A percentile compares a stretch with the other conserved stretches of the same genome.
Conservation (phyloP, 1,139 yeast genomes). For the Debaryomyces sp. region DNA sequence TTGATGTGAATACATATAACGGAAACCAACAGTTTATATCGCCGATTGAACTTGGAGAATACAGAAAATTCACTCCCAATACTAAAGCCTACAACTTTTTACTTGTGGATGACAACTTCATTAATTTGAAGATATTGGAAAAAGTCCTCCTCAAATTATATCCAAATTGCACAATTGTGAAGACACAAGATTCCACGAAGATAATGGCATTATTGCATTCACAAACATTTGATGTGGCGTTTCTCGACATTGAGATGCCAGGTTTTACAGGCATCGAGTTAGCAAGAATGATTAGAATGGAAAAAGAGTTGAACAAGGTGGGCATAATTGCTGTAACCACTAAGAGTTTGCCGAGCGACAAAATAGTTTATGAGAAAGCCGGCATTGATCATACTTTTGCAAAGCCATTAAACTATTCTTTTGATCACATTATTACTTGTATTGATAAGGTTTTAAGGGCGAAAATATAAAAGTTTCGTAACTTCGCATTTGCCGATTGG, state of each 20-base stretch:
- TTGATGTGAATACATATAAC: neutral
- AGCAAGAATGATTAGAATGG: slow-evolving; percentile 30
- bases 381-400: slow-evolving; percentile 48
- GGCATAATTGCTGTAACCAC: slow-evolving; percentile 51
- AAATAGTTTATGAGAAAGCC: slow-evolving; percentile 29
- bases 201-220: slow-evolving; percentile 25
- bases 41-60: slow-evolving; percentile 8
- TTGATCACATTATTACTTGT: slow-evolving; percentile 1
- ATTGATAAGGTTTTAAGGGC: neutral
- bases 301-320: slow-evolving; percentile 20
- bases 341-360: slow-evolving; percentile 28
- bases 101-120: slow-evolving; percentile 47
- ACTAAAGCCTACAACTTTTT: slow-evolving; percentile 30
- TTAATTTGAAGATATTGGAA: slow-evolving; percentile 42
- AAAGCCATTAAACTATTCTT: slow-evolving; percentile 39
- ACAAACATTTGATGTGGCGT: slow-evolving; percentile 35
- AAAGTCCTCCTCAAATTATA: slow-evolving; percentile 36
- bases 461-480: neutral
- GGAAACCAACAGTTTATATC: slow-evolving; percentile 6
- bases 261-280: slow-evolving; percentile 43
- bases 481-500: neutral
- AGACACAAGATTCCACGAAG: slow-evolving; percentile 34
- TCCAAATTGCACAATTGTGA: slow-evolving; percentile 35
- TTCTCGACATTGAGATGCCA: slow-evolving; percentile 54
- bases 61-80: slow-evolving; percentile 20